These are phyloP conservation scores for Rhizophlyctis rosea DNA, from an alignment of 192 early-diverging fungal genomes.

Conservation along the genomic window DNA sequence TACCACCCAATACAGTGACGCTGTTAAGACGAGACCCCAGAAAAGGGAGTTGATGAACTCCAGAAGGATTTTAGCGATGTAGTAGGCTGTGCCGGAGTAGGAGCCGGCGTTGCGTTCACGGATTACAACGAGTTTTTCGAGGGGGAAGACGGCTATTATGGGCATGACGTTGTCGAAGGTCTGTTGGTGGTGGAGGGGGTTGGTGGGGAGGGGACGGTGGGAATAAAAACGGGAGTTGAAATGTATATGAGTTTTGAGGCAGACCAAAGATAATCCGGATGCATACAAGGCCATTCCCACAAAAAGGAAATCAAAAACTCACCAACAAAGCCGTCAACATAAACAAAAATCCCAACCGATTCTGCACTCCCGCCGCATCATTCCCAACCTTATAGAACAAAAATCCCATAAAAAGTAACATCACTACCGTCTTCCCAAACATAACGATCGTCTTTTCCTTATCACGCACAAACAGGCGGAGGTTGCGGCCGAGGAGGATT, in stretches of 20 bases:
- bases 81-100: conserved; percentile 64
- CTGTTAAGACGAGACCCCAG: conserved; percentile 18
- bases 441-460: conserved; percentile 7
- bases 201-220: conserved; percentile 20
- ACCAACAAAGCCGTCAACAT: background rate
- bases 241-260: no score
- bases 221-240: background rate
- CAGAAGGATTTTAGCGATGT: conserved; percentile 59
- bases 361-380: conserved; percentile 56
- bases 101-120: conserved; percentile 66
- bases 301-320: background rate
- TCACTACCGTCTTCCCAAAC: conserved; percentile 11
- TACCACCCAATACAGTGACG: conserved; percentile 29
- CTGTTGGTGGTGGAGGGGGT: no score
- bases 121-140: conserved; percentile 50
- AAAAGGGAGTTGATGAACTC: conserved; percentile 36
- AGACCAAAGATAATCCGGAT: no score
- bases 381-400: conserved; percentile 46
- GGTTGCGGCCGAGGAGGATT: conserved; percentile 12
- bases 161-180: conserved; percentile 47
- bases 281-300: no score
- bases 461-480: conserved; percentile 2
- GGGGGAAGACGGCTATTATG: conserved; percentile 33
- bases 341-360: conserved; percentile 55
- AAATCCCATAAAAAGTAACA: conserved; percentile 51